Evolutionary conservation across 192 early-diverging fungal genomes (phyloP).

Genomic region (Gorgonomyces haynaldii): DNA sequence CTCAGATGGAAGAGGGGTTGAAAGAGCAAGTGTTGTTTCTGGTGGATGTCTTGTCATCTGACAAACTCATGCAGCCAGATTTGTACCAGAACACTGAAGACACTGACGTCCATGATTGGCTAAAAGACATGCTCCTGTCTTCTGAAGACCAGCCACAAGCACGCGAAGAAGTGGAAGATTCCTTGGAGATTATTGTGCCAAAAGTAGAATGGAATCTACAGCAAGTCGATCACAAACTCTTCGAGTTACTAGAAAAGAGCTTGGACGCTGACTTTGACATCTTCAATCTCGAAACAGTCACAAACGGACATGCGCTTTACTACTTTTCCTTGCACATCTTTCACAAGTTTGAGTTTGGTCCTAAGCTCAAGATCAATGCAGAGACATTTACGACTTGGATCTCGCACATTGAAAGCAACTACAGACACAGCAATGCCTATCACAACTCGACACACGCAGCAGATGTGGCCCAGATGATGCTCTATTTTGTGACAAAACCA

Average conservation of each 20-base stretch:
- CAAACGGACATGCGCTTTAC: constrained; percentile 14
- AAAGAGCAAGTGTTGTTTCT: background rate
- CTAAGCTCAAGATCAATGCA: constrained; percentile 13
- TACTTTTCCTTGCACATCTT: constrained; percentile 9
- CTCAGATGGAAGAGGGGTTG: background rate
- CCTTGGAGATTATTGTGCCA: background rate
- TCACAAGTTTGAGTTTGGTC: constrained; percentile 8
- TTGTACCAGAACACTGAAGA: constrained; percentile 8
- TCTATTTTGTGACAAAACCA: constrained; percentile 46
- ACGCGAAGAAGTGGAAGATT: background rate
- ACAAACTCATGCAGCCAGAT: constrained; percentile 12
- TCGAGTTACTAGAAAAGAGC: background rate
- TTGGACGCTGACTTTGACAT: constrained; percentile 7
- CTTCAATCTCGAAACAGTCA: constrained; percentile 1
- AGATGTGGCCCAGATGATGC: constrained; percentile 85
- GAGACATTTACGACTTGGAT: constrained; percentile 9
- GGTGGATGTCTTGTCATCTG: constrained; percentile 7
- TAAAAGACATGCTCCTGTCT: constrained; percentile 3
- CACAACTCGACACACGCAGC: constrained; percentile 94
- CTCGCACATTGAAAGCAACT: constrained; percentile 12
- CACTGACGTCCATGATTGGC: constrained; percentile 7
- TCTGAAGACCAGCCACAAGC: constrained; percentile 1
- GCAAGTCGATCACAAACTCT: background rate
- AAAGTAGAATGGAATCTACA: background rate
- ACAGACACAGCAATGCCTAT: constrained; percentile 55